phyloP scores from a whole-genome alignment of 2,329 filamentous ascomycete genomes.

The Ustilaginoidea virens region DNA sequence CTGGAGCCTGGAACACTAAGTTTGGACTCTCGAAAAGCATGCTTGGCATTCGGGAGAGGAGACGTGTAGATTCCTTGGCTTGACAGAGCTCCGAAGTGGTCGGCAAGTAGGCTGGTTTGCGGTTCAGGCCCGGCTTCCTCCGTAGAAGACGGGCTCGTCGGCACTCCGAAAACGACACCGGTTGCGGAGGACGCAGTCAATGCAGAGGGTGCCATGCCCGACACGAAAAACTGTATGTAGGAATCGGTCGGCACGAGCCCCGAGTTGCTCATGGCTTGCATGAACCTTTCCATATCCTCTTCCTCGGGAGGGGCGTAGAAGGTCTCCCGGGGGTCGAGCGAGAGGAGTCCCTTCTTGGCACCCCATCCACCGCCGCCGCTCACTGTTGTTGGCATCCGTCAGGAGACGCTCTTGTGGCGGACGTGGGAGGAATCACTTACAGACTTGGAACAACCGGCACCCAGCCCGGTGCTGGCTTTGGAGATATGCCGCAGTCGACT shows the following conservation, averaged over 20 bases:
- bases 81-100: slow-evolving; percentile 47
- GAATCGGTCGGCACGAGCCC: slow-evolving; percentile 48
- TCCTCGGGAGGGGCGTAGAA: slow-evolving; percentile 30
- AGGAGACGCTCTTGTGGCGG: too few relatives aligned
- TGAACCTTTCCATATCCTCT: slow-evolving; percentile 37
- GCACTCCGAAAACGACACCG: slow-evolving; percentile 18
- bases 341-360: slow-evolving; percentile 60
- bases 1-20: slow-evolving; percentile 20
- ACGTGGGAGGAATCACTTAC: slow-evolving; percentile 10
- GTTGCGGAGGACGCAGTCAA: slow-evolving; percentile 6
- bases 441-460: slow-evolving; percentile 27
- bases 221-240: slow-evolving; percentile 49
- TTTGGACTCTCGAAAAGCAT: slow-evolving; percentile 11
- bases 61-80: slow-evolving; percentile 42
- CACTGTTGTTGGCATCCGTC: slow-evolving; percentile 23
- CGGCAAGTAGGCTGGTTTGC: slow-evolving; percentile 4
- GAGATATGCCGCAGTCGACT: slow-evolving; percentile 14
- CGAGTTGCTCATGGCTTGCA: slow-evolving; percentile 27
- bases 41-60: slow-evolving; percentile 6
- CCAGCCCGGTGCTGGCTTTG: slow-evolving; percentile 22
- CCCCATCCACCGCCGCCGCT: slow-evolving; percentile 81
- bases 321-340: slow-evolving; percentile 54
- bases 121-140: slow-evolving; percentile 1
- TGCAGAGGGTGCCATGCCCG: slow-evolving; percentile 14
- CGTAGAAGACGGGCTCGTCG: slow-evolving; percentile 8